phyloP scores from a whole-genome alignment of 306 rosid species.

The Cucurbita ficifolia region DNA sequence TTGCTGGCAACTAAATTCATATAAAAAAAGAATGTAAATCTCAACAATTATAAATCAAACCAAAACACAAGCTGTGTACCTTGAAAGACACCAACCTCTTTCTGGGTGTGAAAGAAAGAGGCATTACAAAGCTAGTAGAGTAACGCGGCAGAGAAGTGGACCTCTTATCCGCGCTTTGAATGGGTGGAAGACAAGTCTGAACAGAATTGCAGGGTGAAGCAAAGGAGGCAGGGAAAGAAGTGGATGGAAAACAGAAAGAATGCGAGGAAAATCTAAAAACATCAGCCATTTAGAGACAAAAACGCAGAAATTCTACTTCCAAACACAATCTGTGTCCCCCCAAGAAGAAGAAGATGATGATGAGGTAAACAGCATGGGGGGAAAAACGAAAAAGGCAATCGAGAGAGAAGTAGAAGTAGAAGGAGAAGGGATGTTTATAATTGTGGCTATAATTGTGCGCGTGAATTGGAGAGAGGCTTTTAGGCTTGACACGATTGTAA shows the following conservation, averaged over 20 bases:
- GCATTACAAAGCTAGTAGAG: constrained; percentile 7
- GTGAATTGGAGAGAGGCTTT: background rate
- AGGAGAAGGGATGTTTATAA: background rate
- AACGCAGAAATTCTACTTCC: background rate
- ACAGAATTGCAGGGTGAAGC: constrained; percentile 27
- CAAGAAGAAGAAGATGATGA: background rate
- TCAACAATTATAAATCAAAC: background rate
- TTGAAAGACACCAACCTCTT: constrained; percentile 42
- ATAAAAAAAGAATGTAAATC: background rate
- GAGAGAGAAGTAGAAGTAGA: background rate
- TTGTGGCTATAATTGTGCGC: constrained; percentile 5
- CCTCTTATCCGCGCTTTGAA: constrained; percentile 9
- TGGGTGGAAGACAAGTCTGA: constrained; percentile 20
- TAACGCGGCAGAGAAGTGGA: constrained; percentile 28
- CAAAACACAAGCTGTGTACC: constrained; percentile 21
- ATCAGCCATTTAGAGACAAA: constrained; percentile 50
- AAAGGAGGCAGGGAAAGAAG: constrained; percentile 27
- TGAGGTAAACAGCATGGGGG: background rate
- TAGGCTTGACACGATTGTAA: background rate
- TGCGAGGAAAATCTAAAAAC: constrained; percentile 42
- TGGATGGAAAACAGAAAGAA: constrained; percentile 36
- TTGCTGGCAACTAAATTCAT: background rate
- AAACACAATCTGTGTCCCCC: background rate
- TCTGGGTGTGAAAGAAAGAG: constrained; percentile 38
- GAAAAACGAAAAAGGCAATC: background rate